Conservation (phyloP, 179 eudicot species). For the Beta lomatogona region DNA sequence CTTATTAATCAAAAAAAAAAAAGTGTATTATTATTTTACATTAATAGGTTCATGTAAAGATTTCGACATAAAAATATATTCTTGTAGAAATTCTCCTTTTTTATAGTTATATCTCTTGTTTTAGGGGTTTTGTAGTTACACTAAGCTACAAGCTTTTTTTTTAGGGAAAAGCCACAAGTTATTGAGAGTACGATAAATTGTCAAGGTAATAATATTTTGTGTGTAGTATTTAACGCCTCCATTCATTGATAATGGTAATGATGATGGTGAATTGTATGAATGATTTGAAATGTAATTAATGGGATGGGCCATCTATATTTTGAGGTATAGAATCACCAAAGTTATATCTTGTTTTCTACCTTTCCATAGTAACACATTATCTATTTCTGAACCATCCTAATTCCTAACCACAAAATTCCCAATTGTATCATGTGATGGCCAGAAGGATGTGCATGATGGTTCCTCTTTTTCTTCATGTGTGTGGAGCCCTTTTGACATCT, state of each 20-base stretch:
- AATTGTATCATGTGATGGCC: background rate
- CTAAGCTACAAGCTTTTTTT: too few species aligned
- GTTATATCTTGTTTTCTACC: background rate
- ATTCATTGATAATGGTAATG: background rate
- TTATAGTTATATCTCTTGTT: too few species aligned
- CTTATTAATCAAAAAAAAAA: too few species aligned
- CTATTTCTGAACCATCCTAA: constrained; percentile 4
- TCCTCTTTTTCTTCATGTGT: constrained; percentile 5
- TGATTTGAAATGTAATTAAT: background rate
- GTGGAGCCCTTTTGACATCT: constrained; percentile 16
- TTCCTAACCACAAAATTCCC: constrained; percentile 18
- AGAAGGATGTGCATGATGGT: constrained; percentile 3
- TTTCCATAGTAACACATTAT: constrained; percentile 9
- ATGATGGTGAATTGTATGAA: background rate
- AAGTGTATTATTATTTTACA: too few species aligned
- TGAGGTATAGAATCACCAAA: constrained; percentile 2
- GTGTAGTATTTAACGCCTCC: too few species aligned
- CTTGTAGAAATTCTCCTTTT: too few species aligned
- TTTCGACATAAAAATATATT: too few species aligned
- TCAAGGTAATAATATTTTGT: too few species aligned
- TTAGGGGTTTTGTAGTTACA: too few species aligned
- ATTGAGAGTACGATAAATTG: too few species aligned
- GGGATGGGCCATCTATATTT: background rate
- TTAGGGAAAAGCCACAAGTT: too few species aligned
- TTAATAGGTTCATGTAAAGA: too few species aligned